Conservation (phyloP, 1,139 yeast species). For the Scheffersomyces titani region DNA sequence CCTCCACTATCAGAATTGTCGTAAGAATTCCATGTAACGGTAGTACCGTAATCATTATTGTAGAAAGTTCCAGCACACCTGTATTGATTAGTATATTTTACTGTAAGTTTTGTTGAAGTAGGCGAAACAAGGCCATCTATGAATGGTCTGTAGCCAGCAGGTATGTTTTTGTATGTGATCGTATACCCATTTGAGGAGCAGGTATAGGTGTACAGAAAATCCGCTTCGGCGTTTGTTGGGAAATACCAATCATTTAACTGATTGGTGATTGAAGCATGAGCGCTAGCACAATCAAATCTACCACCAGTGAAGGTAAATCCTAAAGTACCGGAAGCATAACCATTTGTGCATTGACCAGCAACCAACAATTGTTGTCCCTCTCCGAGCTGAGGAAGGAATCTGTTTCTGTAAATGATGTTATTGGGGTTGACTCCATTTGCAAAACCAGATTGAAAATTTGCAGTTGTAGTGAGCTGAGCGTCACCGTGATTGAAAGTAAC, state of each 20-base stretch:
- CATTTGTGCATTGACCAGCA: conserved; percentile 23
- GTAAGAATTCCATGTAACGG: background rate
- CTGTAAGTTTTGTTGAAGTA: conserved; percentile 1
- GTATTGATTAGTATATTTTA: conserved; percentile 11
- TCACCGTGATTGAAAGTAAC: conserved; percentile 27
- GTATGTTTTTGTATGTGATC: conserved; percentile 20
- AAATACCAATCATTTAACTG: conserved; percentile 21
- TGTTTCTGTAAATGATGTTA: background rate
- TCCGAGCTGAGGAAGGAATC: conserved; percentile 15
- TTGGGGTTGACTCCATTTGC: background rate
- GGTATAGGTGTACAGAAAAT: conserved; percentile 8
- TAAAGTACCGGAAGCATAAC: conserved; percentile 23
- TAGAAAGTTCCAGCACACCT: conserved; percentile 9
- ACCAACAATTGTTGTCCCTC: conserved; percentile 12
- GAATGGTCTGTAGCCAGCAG: conserved; percentile 31
- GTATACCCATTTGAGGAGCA: conserved; percentile 15
- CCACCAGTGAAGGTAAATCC: conserved; percentile 15
- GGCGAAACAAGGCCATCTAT: conserved; percentile 16
- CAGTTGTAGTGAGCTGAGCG: conserved; percentile 14
- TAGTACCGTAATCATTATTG: background rate
- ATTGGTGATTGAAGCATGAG: conserved; percentile 22
- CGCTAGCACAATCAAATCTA: conserved; percentile 21
- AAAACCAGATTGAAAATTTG: conserved; percentile 11
- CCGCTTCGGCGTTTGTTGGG: conserved; percentile 13
- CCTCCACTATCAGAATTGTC: conserved; percentile 1